Percentiles rank a stretch among this genome's conserved stretches.
Evolutionary conservation across 352 stramenopile genomes (phyloP).

Genomic region (Halophytophthora polymorphica): DNA sequence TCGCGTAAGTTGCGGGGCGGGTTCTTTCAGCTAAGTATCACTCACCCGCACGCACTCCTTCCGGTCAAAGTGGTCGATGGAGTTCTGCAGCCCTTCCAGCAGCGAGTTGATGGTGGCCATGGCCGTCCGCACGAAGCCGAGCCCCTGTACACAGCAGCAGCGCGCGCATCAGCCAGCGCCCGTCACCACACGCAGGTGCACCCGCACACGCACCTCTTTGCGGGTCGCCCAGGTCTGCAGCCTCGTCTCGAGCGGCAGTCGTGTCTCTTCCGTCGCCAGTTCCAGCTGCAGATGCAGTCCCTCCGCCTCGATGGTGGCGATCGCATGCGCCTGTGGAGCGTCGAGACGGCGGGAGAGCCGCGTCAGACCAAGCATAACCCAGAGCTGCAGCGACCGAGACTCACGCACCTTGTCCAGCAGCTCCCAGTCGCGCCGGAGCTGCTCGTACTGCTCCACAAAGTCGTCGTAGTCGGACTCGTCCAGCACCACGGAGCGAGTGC

Average conservation of each 20-base stretch:
- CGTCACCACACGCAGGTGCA: background rate
- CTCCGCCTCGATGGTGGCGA: conserved; percentile 48
- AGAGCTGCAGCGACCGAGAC: background rate
- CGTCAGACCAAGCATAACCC: background rate
- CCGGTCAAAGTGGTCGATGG: conserved; percentile 34
- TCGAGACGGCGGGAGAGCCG: too few species aligned
- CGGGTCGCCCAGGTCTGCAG: conserved; percentile 22
- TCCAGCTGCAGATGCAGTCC: conserved; percentile 38
- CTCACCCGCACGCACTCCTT: too few species aligned
- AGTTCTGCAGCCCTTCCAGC: conserved; percentile 34
- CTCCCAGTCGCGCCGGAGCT: conserved; percentile 53
- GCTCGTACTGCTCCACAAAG: conserved; percentile 51
- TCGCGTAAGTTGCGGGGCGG: too few species aligned
- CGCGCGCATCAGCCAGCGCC: background rate
- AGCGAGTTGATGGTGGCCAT: conserved; percentile 52
- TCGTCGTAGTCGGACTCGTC: conserved; percentile 59
- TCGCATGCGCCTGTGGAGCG: conserved; percentile 43
- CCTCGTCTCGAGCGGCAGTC: conserved; percentile 18
- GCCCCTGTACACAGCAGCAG: conserved; percentile 12
- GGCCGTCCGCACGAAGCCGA: conserved; percentile 40
- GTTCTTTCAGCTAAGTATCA: too few species aligned
- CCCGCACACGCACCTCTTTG: conserved; percentile 29
- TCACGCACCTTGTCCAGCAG: conserved; percentile 63
- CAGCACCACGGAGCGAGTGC: conserved; percentile 49
- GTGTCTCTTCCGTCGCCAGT: conserved; percentile 13